Evolutionary conservation across 179 eudicot genomes (phyloP).

Genomic region (Beta lomatogona): DNA sequence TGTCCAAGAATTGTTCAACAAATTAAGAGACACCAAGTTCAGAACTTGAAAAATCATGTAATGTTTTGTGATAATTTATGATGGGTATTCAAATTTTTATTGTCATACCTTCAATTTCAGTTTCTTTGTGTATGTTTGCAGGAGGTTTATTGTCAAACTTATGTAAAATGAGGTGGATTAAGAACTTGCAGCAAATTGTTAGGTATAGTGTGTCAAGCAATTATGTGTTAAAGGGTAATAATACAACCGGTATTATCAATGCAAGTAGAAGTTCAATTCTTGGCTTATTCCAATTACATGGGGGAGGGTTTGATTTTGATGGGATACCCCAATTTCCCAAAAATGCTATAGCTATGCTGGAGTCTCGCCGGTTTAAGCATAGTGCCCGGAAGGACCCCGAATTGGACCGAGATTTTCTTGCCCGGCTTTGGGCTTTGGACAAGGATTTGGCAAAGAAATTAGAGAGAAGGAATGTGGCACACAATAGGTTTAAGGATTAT

Average conservation of each 20-base stretch:
- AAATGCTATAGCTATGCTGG: slow-evolving; percentile 19
- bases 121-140: slow-evolving; percentile 25
- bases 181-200: slow-evolving; percentile 33
- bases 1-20: not conserved
- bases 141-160: slow-evolving; percentile 12
- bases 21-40: not conserved
- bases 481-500: slow-evolving; percentile 15
- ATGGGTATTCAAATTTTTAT: not conserved
- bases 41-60: not conserved
- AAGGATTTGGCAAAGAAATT: slow-evolving; percentile 39
- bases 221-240: slow-evolving; percentile 18
- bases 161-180: slow-evolving; percentile 49
- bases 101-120: not conserved
- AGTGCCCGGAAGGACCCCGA: slow-evolving; percentile 36
- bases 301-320: slow-evolving; percentile 27
- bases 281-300: slow-evolving; percentile 13
- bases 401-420: slow-evolving; percentile 72
- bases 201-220: slow-evolving; percentile 20
- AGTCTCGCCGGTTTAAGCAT: slow-evolving; percentile 39
- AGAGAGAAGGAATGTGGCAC: slow-evolving; percentile 35
- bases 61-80: not conserved
- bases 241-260: slow-evolving; percentile 20
- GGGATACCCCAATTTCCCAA: slow-evolving; percentile 26
- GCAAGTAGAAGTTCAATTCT: slow-evolving; percentile 17
- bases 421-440: slow-evolving; percentile 64